Base-by-base conservation (phyloP, 75 land plant species). In the Isoetes taiwanensis region DNA sequence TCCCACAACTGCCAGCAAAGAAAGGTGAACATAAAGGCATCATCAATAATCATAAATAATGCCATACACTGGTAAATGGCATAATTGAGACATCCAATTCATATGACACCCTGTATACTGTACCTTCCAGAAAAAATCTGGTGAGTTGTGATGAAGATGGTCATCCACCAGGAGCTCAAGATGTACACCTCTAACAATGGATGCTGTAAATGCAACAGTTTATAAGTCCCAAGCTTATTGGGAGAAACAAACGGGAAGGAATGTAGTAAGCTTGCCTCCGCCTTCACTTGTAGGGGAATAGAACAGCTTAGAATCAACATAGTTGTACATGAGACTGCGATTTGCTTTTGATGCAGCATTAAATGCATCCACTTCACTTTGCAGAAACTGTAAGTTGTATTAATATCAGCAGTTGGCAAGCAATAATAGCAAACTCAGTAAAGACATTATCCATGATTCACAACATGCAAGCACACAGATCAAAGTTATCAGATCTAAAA, bases 81-180 rank as follows among this genome's bases (percentile, higher is more conserved):
- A 37, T 37, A 9, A 34, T 59, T 32, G 23, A 37, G 24, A 60
- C 41, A 26, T 24, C 14, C 14, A 9, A 14, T 37, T 14, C 39
- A 37, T 37, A 37, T 14, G 9, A 37, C 39, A 10, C 39, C 39
- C 12, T 9, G 19, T 30, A 54, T 34, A 38, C 1, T 37, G 3
- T 12, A 57, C 59, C 59, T 57, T 29, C 60, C 60, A 42, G 24
- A 58, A 30, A 12, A 43, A 41, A 58, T 30, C 28, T 28, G 21
- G 27, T 42, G 35, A 25, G n/a, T 46, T n/a, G n/a, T 53, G 12
- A 26, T 53, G 52, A 66, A 75, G 62, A 26, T 34, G 32, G 34
- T 62, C 43, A 54, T 72, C 76, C 19, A 63, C 70, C 35, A 75
- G 75, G 56, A 75, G 69, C 50, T 75, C 78, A 27, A 75, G 66